These are phyloP conservation scores for Podaxis mareebaensis DNA, from an alignment of 768 basidiomycete species.

Conservation along the genomic window DNA sequence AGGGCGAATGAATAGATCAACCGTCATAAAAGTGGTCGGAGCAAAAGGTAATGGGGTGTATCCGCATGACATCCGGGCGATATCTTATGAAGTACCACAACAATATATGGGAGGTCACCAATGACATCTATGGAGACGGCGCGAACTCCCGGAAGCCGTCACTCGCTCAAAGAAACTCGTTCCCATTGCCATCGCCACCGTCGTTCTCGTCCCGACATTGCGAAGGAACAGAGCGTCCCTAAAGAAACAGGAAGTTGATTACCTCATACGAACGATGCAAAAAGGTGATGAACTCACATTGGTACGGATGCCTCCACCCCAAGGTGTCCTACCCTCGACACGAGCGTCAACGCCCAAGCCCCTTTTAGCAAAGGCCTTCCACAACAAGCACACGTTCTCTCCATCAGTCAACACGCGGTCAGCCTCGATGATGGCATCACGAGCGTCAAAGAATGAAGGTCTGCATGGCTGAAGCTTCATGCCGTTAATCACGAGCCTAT, in stretches of 20 bases:
- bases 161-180: background rate
- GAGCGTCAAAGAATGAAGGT: slow-evolving; percentile 87
- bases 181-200: background rate
- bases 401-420: slow-evolving; percentile 90
- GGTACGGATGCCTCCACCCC: slow-evolving; percentile 88
- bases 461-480: slow-evolving; percentile 97
- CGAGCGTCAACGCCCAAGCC: slow-evolving; percentile 80
- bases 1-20: background rate
- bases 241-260: background rate
- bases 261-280: background rate
- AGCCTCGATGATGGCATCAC: slow-evolving; percentile 88
- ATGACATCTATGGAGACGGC: background rate
- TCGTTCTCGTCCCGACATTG: slow-evolving; percentile 26
- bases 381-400: slow-evolving; percentile 88
- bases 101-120: background rate
- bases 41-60: background rate
- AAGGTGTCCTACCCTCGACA: slow-evolving; percentile 78
- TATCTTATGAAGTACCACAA: background rate
- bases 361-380: slow-evolving; percentile 80
- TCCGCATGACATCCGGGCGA: background rate
- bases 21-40: background rate
- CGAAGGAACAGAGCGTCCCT: slow-evolving; percentile 30
- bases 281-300: slow-evolving; percentile 39
- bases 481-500: slow-evolving; percentile 76
- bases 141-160: background rate